phyloP scores from a whole-genome alignment of 305 asterid species.

The Fraxinus paxiana region DNA sequence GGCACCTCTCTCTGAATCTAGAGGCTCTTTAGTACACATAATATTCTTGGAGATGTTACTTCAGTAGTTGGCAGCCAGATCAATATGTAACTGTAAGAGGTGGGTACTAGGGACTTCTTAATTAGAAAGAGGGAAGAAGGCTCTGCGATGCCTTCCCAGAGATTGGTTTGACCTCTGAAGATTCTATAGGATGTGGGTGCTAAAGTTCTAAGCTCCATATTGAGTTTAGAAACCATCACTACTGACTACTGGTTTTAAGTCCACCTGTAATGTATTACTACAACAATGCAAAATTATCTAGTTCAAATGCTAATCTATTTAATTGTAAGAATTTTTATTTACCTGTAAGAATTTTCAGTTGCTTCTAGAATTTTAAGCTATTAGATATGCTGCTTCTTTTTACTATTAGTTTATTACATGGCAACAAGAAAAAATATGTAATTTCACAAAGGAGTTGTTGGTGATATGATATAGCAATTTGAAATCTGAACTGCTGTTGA shows the following conservation, averaged over 20 bases:
- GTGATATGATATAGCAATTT: slow-evolving; percentile 11
- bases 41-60: not conserved
- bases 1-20: not conserved
- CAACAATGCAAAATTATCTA: not conserved
- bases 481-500: slow-evolving; percentile 19
- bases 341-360: not conserved
- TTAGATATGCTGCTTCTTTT: not conserved
- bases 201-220: not conserved
- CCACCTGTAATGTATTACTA: not conserved
- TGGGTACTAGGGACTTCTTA: slow-evolving; percentile 1
- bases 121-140: not conserved
- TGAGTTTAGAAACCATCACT: not conserved
- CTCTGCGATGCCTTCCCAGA: not conserved
- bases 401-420: not conserved
- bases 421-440: not conserved
- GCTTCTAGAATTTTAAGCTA: not conserved
- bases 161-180: not conserved
- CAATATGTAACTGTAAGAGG: not conserved
- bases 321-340: not conserved
- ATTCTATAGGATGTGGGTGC: not conserved
- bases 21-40: not conserved
- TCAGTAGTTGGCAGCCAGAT: not conserved
- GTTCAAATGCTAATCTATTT: not conserved
- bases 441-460: not conserved
- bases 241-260: not conserved